A percentile compares a stretch with the other conserved stretches of the same genome.
phyloP scores from a whole-genome alignment of 2,329 filamentous ascomycete species.

The Colletotrichum neosansevieriae region DNA sequence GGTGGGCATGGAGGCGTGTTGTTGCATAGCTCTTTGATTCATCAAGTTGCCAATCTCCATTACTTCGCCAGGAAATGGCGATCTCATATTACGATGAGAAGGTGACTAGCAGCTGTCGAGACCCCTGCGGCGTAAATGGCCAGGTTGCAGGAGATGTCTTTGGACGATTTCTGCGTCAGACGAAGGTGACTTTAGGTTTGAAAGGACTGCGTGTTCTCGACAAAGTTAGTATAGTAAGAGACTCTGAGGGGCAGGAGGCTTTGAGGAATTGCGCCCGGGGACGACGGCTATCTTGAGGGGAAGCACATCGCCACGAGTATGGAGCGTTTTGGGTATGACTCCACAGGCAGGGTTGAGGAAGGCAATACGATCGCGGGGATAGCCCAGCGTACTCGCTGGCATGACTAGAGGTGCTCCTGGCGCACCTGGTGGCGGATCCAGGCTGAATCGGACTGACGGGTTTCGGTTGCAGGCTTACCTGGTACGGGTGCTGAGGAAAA shows the following conservation, averaged over 20 bases:
- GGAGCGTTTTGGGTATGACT: constrained; percentile 30
- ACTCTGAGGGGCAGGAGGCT: constrained; percentile 22
- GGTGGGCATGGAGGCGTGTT: constrained; percentile 43
- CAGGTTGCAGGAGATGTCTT: constrained; percentile 34
- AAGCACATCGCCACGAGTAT: constrained; percentile 35
- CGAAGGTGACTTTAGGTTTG: constrained; percentile 38
- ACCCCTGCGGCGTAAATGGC: constrained; percentile 36
- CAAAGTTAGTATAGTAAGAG: constrained; percentile 23
- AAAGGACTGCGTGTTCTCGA: constrained; percentile 25
- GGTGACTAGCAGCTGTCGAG: constrained; percentile 21
- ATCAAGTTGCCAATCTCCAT: constrained; percentile 67
- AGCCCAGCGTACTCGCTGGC: constrained; percentile 21
- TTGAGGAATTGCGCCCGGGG: constrained; percentile 8
- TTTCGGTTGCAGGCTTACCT: constrained; percentile 37
- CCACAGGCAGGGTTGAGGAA: constrained; percentile 25
- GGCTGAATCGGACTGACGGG: constrained; percentile 33
- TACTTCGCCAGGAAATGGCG: constrained; percentile 60
- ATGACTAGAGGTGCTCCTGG: constrained; percentile 39
- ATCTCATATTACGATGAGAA: constrained; percentile 51
- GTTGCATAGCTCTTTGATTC: constrained; percentile 59
- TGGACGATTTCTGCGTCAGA: constrained; percentile 32
- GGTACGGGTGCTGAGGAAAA: constrained; percentile 23
- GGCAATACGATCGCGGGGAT: constrained; percentile 20
- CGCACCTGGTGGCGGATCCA: constrained; percentile 35
- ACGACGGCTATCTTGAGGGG: constrained; percentile 4